phyloP scores from a whole-genome alignment of 225 moss, liverwort and hornwort genomes.

The Pseudisothecium myosuroides region DNA sequence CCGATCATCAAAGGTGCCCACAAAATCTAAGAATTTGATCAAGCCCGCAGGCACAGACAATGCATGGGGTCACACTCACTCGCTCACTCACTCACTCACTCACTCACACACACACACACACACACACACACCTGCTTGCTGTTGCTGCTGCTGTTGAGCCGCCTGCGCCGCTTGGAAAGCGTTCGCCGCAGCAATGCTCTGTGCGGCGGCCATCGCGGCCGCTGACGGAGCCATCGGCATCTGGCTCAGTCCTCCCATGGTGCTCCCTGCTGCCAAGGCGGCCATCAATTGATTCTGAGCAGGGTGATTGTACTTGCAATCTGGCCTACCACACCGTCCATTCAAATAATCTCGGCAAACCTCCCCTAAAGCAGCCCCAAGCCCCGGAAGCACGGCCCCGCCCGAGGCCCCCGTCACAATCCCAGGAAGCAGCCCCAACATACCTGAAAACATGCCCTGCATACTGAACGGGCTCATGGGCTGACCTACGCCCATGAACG shows the following conservation, averaged over 20 bases:
- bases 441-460: slow-evolving; percentile 93
- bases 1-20: neutral
- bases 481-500: slow-evolving; percentile 77
- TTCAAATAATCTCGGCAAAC: slow-evolving; percentile 53
- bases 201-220: slow-evolving; percentile 98
- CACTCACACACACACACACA: neutral
- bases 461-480: slow-evolving; percentile 61
- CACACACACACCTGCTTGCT: slow-evolving; percentile 35
- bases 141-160: slow-evolving; percentile 81
- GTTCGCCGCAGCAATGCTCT: slow-evolving; percentile 99
- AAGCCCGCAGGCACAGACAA: neutral
- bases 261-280: slow-evolving; percentile 74
- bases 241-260: slow-evolving; percentile 96
- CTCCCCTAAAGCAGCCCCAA: slow-evolving; percentile 57
- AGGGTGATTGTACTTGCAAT: slow-evolving; percentile 53
- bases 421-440: slow-evolving; percentile 86
- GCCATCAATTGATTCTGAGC: slow-evolving; percentile 41
- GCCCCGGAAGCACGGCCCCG: slow-evolving; percentile 42
- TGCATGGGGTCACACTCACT: neutral
- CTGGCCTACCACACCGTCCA: slow-evolving; percentile 39
- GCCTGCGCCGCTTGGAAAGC: slow-evolving; percentile 92
- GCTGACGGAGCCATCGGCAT: slow-evolving; percentile 99
- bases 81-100: neutral
- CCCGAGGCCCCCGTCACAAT: slow-evolving; percentile 68
- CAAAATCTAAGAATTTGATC: neutral